phyloP scores from a whole-genome alignment of 2,329 filamentous ascomycete species.

The Ophiostoma ips region DNA sequence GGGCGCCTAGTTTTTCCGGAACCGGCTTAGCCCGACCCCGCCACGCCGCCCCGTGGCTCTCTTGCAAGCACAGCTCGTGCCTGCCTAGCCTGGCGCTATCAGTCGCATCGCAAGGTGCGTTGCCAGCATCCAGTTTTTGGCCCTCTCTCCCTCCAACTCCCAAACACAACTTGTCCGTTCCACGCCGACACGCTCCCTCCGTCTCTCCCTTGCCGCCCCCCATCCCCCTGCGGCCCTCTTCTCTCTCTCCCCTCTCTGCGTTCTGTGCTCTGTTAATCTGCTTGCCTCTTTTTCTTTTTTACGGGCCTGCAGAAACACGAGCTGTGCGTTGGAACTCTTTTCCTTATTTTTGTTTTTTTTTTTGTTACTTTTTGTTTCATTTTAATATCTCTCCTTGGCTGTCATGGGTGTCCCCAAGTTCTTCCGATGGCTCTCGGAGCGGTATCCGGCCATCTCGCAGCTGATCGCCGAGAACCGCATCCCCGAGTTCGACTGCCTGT shows the following conservation, averaged over 20 bases:
- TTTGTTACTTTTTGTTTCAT: background rate
- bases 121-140: background rate
- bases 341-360: background rate
- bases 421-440: constrained; percentile 98
- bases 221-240: no score
- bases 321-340: background rate
- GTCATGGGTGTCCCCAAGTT: constrained; percentile 59
- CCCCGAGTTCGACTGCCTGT: constrained; percentile 95
- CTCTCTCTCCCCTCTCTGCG: no score
- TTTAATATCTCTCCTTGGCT: background rate
- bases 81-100: constrained; percentile 3
- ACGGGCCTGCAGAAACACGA: no score
- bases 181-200: background rate
- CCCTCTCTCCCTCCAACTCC: no score
- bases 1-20: constrained; percentile 11
- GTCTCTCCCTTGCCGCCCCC: background rate
- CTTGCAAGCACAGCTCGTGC: background rate
- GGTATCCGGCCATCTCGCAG: constrained; percentile 96
- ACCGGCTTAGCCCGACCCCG: constrained; percentile 4
- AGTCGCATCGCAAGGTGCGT: constrained; percentile 3
- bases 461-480: constrained; percentile 97
- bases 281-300: no score
- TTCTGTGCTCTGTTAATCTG: no score
- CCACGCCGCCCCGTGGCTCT: constrained; percentile 6
- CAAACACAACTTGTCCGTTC: constrained; percentile 3